A percentile compares a stretch with the other conserved stretches of the same genome.
phyloP scores from a whole-genome alignment of 805 yeast genomes.

The Kluyveromyces lactis region DNA sequence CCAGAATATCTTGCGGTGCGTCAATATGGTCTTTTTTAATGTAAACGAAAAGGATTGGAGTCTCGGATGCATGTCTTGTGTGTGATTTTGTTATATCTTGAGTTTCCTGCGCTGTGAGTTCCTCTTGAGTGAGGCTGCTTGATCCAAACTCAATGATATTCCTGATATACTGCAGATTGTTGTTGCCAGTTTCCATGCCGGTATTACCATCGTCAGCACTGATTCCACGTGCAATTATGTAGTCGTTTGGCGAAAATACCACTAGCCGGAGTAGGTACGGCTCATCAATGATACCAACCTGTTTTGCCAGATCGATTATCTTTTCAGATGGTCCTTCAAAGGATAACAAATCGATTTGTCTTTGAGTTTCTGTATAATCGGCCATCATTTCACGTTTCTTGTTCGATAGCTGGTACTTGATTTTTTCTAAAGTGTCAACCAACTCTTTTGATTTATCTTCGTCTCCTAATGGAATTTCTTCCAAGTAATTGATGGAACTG shows the following conservation, averaged over 20 bases:
- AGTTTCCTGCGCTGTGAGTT: slow-evolving; percentile 12
- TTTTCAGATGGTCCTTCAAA: slow-evolving; percentile 20
- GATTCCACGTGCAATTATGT: slow-evolving; percentile 10
- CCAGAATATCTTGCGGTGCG: slow-evolving; percentile 10
- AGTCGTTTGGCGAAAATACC: slow-evolving; percentile 23
- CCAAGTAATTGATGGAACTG: slow-evolving; percentile 21
- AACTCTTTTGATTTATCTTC: slow-evolving; percentile 6
- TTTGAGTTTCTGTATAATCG: slow-evolving; percentile 21
- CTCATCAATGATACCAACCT: slow-evolving; percentile 19
- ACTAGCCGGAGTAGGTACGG: slow-evolving; percentile 21
- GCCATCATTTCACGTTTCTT: slow-evolving; percentile 16
- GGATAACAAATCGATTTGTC: slow-evolving; percentile 22
- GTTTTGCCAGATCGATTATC: slow-evolving; percentile 17
- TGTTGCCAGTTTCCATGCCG: too few species aligned
- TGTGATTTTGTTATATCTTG: slow-evolving; percentile 16
- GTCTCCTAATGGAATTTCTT: slow-evolving; percentile 7
- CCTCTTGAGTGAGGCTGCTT: slow-evolving; percentile 9
- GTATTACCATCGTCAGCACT: not conserved
- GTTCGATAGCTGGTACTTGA: slow-evolving; percentile 11
- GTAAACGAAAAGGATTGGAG: slow-evolving; percentile 27
- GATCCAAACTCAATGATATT: slow-evolving; percentile 13
- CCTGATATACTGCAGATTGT: slow-evolving; percentile 16
- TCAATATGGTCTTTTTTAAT: slow-evolving; percentile 15
- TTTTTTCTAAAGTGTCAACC: slow-evolving; percentile 7
- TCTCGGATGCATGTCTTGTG: slow-evolving; percentile 21